phyloP scores from a whole-genome alignment of 257 asterid genomes.

The Ballota nigra region DNA sequence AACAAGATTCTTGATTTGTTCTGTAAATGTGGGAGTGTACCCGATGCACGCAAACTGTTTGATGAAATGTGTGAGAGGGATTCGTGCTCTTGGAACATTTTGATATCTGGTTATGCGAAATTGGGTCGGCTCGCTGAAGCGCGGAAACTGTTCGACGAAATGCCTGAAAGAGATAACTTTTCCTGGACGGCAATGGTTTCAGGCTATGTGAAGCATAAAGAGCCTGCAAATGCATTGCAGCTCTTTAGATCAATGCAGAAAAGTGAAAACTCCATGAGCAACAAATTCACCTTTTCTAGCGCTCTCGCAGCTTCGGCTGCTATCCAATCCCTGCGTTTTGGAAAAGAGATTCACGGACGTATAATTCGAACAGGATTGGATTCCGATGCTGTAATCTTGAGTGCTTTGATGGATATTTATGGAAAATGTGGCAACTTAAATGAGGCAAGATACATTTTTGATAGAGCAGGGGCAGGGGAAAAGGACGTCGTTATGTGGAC shows the following conservation, averaged over 20 bases:
- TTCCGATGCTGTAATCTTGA: slow-evolving; percentile 71
- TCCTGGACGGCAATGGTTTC: slow-evolving; percentile 86
- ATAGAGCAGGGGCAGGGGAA: slow-evolving; percentile 47
- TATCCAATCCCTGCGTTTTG: slow-evolving; percentile 48
- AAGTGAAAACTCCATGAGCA: slow-evolving; percentile 24
- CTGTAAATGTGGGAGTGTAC: slow-evolving; percentile 57
- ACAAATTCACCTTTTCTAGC: slow-evolving; percentile 63
- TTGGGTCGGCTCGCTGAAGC: slow-evolving; percentile 51
- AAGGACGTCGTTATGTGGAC: slow-evolving; percentile 78
- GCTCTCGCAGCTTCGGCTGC: slow-evolving; percentile 77
- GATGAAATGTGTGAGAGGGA: slow-evolving; percentile 64
- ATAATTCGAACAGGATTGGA: slow-evolving; percentile 54
- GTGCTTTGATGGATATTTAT: slow-evolving; percentile 70
- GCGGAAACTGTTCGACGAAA: slow-evolving; percentile 57
- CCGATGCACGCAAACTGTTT: slow-evolving; percentile 48
- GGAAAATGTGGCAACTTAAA: slow-evolving; percentile 75
- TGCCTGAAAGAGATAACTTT: slow-evolving; percentile 66
- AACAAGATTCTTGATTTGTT: slow-evolving; percentile 61
- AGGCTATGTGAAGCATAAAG: slow-evolving; percentile 55
- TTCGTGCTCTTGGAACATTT: slow-evolving; percentile 69
- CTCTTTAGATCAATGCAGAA: slow-evolving; percentile 65
- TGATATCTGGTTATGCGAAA: slow-evolving; percentile 65
- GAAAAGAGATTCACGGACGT: slow-evolving; percentile 74
- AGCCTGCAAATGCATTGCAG: slow-evolving; percentile 54
- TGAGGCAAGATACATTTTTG: slow-evolving; percentile 66